A percentile compares a stretch with the other conserved stretches of the same genome.
Conservation (phyloP, 768 basidiomycete genomes). For the Lactifluus echinatus region DNA sequence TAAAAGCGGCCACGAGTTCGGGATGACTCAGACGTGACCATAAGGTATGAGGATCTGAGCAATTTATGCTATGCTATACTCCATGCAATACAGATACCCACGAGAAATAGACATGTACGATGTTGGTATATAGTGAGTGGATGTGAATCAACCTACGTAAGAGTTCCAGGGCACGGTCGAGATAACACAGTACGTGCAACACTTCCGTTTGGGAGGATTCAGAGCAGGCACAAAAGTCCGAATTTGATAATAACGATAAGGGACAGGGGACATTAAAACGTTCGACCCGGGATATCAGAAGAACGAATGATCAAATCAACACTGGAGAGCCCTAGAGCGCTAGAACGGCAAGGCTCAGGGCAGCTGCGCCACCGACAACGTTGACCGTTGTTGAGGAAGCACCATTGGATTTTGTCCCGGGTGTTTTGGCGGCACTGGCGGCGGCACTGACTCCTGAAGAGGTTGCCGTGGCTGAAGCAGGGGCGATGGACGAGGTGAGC, state of each 20-base stretch:
- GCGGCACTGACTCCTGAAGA: neutral
- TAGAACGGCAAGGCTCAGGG: constrained; percentile 11
- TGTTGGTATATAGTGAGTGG: constrained; percentile 6
- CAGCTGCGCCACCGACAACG: constrained; percentile 12
- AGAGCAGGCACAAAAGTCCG: neutral
- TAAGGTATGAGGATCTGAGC: too few relatives aligned
- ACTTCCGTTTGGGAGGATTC: neutral
- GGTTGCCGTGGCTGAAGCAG: neutral
- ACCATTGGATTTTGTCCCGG: neutral
- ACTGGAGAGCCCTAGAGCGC: constrained; percentile 4
- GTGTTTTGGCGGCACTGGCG: neutral
- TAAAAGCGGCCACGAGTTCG: neutral
- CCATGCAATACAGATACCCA: neutral
- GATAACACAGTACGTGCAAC: neutral
- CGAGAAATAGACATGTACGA: neutral
- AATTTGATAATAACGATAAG: neutral
- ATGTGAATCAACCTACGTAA: neutral
- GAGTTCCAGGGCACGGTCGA: neutral
- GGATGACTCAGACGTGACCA: neutral
- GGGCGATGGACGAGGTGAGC: neutral
- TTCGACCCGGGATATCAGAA: neutral
- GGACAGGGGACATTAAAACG: neutral
- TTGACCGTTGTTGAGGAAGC: constrained; percentile 6
- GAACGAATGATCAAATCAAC: neutral
- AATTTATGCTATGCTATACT: neutral